Conservation (phyloP, 371 early-diverging fungal genomes). For the Entomophthora muscae region DNA sequence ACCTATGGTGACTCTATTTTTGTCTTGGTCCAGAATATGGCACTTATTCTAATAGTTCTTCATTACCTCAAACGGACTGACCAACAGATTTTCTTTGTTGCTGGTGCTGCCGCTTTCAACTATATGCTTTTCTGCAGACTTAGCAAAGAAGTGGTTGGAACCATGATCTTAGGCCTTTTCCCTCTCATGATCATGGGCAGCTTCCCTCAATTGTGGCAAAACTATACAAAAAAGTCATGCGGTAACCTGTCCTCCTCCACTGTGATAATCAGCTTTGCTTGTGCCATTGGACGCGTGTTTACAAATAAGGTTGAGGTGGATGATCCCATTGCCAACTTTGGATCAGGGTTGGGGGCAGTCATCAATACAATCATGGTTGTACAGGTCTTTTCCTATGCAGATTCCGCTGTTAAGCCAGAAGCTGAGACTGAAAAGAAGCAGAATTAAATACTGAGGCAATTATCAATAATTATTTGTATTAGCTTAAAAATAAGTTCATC, state of each 20-base stretch:
- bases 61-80: not conserved
- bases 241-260: not conserved
- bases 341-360: not conserved
- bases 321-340: not conserved
- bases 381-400: not conserved
- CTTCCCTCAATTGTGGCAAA: slow-evolving; percentile 5
- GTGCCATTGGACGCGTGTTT: slow-evolving; percentile 1
- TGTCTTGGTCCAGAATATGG: slow-evolving; percentile 1
- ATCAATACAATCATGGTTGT: not conserved
- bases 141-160: not conserved
- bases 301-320: slow-evolving; percentile 7
- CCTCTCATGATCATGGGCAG: not conserved
- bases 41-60: not conserved
- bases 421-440: not conserved
- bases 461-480: too few species aligned
- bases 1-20: slow-evolving; percentile 5
- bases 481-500: too few species aligned
- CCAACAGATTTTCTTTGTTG: not conserved
- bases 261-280: not conserved
- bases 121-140: not conserved
- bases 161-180: not conserved
- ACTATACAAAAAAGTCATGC: not conserved
- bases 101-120: not conserved
- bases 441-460: too few species aligned
- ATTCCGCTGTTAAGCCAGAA: not conserved